phyloP scores from a whole-genome alignment of 73 alveolate species.

The Stentor roeselii region DNA sequence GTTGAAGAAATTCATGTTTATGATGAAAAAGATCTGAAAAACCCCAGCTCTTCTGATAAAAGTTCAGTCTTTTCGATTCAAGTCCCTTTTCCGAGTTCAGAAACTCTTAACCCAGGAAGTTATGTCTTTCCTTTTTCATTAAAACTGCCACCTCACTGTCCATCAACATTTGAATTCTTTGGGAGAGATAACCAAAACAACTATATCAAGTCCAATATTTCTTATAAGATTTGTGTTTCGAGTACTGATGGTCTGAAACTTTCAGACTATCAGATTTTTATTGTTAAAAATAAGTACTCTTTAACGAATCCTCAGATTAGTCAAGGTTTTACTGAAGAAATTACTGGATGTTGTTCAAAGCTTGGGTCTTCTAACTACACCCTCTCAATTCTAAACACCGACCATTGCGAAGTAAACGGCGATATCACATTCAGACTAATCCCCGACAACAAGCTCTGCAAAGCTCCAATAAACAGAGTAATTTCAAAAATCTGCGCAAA shows the following conservation, averaged over 20 bases:
- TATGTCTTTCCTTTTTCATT: conserved; percentile 14
- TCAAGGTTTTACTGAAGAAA: neutral
- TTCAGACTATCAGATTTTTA: neutral
- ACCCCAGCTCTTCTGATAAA: neutral
- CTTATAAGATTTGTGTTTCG: neutral
- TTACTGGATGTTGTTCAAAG: neutral
- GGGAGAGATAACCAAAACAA: neutral
- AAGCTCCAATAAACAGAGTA: conserved; percentile 7
- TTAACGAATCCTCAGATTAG: neutral
- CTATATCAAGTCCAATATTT: neutral
- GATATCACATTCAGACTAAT: neutral
- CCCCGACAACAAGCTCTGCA: neutral
- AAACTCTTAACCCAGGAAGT: conserved; percentile 1
- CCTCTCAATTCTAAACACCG: neutral
- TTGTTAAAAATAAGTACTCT: neutral
- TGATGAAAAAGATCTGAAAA: neutral
- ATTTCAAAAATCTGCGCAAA: neutral
- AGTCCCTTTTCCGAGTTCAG: neutral
- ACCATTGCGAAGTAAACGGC: conserved; percentile 2
- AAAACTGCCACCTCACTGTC: neutral
- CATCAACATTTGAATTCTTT: neutral
- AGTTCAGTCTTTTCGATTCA: neutral
- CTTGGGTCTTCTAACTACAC: neutral
- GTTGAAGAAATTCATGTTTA: neutral
- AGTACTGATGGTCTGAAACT: neutral